phyloP scores from a whole-genome alignment of 2,329 filamentous ascomycete species.

The Ilyonectria robusta region DNA sequence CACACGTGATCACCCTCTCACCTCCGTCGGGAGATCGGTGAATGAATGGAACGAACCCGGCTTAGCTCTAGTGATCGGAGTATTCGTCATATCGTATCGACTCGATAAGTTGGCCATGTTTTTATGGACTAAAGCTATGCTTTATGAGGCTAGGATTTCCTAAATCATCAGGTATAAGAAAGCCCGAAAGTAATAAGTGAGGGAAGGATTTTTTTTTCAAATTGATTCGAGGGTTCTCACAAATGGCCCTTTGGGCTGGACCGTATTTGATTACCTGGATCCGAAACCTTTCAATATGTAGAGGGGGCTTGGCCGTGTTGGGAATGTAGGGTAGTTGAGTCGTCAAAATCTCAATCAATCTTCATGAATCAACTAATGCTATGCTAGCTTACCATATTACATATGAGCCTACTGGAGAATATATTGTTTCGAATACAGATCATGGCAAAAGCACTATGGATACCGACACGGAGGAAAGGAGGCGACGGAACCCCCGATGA shows the following conservation, averaged over 20 bases:
- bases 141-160: too few species aligned
- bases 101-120: too few species aligned
- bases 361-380: not conserved
- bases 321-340: not conserved
- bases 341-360: not conserved
- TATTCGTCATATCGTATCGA: not conserved
- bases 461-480: not conserved
- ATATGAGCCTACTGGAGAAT: not conserved
- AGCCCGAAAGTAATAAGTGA: too few species aligned
- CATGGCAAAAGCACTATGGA: not conserved
- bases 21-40: conserved; percentile 18
- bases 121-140: too few species aligned
- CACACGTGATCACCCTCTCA: conserved; percentile 11
- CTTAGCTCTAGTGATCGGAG: not conserved
- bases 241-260: too few species aligned
- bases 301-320: accelerated
- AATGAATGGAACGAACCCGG: not conserved
- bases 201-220: too few species aligned
- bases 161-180: too few species aligned
- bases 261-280: not conserved
- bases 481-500: conserved; percentile 11
- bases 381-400: not conserved
- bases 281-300: not conserved
- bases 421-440: not conserved
- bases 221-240: too few species aligned